phyloP scores from a whole-genome alignment of 495 filamentous ascomycete genomes.

The Penicillium psychrofluorescens region DNA sequence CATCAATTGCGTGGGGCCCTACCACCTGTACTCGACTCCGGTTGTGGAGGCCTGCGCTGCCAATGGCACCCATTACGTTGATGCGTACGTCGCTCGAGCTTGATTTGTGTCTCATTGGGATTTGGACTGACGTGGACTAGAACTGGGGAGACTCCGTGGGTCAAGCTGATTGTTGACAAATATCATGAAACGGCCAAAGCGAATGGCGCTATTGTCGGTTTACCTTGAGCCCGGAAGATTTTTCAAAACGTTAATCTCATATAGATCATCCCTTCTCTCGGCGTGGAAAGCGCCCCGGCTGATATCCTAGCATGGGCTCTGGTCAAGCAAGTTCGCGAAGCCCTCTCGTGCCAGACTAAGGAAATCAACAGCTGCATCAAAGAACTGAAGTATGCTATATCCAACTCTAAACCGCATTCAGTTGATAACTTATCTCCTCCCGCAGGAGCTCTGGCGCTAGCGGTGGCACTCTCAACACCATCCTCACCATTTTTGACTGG shows the following conservation, averaged over 20 bases:
- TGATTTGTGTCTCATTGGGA: not conserved
- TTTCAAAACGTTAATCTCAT: constrained; percentile 13
- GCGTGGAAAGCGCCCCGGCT: constrained; percentile 76
- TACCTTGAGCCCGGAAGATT: not conserved
- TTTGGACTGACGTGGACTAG: constrained; percentile 11
- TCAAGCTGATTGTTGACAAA: constrained; percentile 68
- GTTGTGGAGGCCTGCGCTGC: constrained; percentile 85
- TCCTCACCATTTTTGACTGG: constrained; percentile 55
- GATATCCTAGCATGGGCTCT: constrained; percentile 73
- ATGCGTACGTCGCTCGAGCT: constrained; percentile 38
- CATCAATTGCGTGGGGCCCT: constrained; percentile 83
- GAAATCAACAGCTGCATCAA: constrained; percentile 57
- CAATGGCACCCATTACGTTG: constrained; percentile 86
- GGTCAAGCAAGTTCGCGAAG: constrained; percentile 54
- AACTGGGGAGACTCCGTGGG: constrained; percentile 82
- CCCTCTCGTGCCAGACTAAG: constrained; percentile 44
- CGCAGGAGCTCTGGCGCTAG: constrained; percentile 48
- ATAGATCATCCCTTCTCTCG: constrained; percentile 76
- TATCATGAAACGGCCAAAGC: constrained; percentile 68
- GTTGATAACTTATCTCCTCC: constrained; percentile 1
- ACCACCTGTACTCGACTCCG: constrained; percentile 65
- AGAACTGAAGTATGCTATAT: constrained; percentile 47
- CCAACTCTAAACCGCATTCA: not conserved
- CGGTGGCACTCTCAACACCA: constrained; percentile 65
- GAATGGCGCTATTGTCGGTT: constrained; percentile 63